Percentiles rank a stretch among this genome's conserved stretches.
Conservation (phyloP, 345 rosid genomes). For the Dimocarpus longan region DNA sequence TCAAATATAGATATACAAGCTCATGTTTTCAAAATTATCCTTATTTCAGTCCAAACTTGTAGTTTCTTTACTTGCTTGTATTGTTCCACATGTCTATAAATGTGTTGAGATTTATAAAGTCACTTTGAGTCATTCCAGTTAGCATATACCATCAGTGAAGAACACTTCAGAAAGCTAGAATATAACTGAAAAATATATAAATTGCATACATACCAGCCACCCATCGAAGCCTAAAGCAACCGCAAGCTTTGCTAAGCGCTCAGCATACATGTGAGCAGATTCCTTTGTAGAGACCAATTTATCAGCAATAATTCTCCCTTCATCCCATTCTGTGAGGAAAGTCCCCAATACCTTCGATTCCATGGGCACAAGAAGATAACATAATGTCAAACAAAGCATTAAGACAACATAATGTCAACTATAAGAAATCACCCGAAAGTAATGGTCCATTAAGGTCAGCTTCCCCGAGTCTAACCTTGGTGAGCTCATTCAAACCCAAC, state of each 20-base stretch:
- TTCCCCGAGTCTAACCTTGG: not conserved
- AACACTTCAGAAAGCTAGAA: not conserved
- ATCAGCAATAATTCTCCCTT: constrained; percentile 57
- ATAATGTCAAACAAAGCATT: not conserved
- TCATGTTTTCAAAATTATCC: not conserved
- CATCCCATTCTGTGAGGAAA: constrained; percentile 84
- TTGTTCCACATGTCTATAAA: not conserved
- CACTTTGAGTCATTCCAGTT: not conserved
- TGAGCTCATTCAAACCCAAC: not conserved
- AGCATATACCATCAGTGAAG: not conserved
- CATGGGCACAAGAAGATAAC: constrained; percentile 23
- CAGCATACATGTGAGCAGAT: constrained; percentile 70
- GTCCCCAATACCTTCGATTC: constrained; percentile 73
- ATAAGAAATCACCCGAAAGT: not conserved
- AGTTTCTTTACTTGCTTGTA: not conserved
- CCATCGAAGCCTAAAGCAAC: constrained; percentile 78
- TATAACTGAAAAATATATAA: not conserved
- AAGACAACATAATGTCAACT: not conserved
- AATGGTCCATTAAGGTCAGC: not conserved
- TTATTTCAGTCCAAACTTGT: not conserved
- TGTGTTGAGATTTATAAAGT: not conserved
- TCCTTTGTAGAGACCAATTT: constrained; percentile 66
- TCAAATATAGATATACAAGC: not conserved
- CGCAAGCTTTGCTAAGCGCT: constrained; percentile 72
- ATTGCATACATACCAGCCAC: constrained; percentile 68